These are phyloP conservation scores for Begonia fuchsioides DNA, from an alignment of 306 rosid species.

Conservation along the genomic window DNA sequence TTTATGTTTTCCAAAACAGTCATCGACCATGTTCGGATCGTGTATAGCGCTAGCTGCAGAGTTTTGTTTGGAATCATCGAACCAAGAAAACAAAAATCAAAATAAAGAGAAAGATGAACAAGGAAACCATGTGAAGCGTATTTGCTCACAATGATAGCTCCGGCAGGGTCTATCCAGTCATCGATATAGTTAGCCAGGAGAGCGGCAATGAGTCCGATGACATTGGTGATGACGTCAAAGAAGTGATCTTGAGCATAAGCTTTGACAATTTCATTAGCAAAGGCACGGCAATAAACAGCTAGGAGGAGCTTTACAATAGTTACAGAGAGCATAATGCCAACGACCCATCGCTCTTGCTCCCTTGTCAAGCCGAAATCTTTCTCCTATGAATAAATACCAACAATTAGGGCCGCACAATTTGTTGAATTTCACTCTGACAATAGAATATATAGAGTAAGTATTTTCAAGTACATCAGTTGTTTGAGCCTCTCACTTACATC, in stretches of 20 bases:
- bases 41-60: conserved; percentile 45
- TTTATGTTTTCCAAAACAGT: conserved; percentile 56
- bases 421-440: neutral
- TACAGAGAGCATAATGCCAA: conserved; percentile 88
- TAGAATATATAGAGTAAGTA: neutral
- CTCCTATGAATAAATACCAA: conserved; percentile 24
- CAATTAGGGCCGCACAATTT: neutral
- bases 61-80: too few relatives aligned
- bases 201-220: conserved; percentile 86
- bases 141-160: conserved; percentile 86
- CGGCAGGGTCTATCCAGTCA: conserved; percentile 94
- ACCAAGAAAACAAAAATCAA: too few relatives aligned
- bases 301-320: conserved; percentile 68
- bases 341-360: conserved; percentile 84
- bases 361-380: conserved; percentile 43
- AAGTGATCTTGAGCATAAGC: conserved; percentile 99
- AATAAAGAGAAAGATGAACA: neutral
- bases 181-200: conserved; percentile 70
- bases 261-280: conserved; percentile 78
- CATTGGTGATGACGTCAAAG: conserved; percentile 87
- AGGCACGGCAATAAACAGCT: conserved; percentile 68
- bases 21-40: conserved; percentile 54
- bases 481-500: conserved; percentile 34
- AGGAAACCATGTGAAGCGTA: neutral
- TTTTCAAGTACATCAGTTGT: neutral